Evolutionary conservation across 768 basidiomycete genomes (phyloP), one percentile per base, ranked within the genome.

Genomic region (Boletus barrowsii): DNA sequence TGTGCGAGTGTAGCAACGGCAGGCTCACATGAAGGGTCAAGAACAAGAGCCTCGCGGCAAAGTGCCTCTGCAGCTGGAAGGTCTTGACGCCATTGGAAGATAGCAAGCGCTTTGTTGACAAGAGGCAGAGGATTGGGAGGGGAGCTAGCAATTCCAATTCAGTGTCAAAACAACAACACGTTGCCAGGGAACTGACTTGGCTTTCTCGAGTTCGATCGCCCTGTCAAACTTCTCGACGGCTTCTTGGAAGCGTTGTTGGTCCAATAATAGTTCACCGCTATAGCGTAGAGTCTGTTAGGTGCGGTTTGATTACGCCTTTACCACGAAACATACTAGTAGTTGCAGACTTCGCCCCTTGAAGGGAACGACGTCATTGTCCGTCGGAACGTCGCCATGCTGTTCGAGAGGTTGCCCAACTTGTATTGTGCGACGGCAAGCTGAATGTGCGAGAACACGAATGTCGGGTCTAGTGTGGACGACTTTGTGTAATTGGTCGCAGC

Each of bases 371-470:
- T 82, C 70, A 98, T 76, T 41, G 94, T 90, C 63, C 83, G 75
- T 61, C 93, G 77, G 82, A 98, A 99, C 10, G 87, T 90, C 15
- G 87, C 89, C 90, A 96, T 93, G 65, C 88, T 88, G 59, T 86
- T 87, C 18, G 81, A 83, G 11, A 87, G 64, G 57, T 90, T 80
- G 32, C 83, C 89, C 51, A 82, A 70, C 79, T 98, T 98, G 83
- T 98, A 99, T 70, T 93, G 89, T 36, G 96, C 97, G 22, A 98
- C 97, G 1, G 96, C 97, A 49, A 93, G 81, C 67, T 99, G 96
- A 56, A 99, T 96, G 63, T 98, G 97, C 57, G 88, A 90, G 79
- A 98, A 99, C 57, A 98, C 93, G 65, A 98, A 99, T 33, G 76
- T 64, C 51, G 86, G 79, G 65, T 99, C 97, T 36, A 98, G 79